Base-by-base conservation (phyloP, 1,284 basidiomycete genomes). In the Apiotrichum brassicae region DNA sequence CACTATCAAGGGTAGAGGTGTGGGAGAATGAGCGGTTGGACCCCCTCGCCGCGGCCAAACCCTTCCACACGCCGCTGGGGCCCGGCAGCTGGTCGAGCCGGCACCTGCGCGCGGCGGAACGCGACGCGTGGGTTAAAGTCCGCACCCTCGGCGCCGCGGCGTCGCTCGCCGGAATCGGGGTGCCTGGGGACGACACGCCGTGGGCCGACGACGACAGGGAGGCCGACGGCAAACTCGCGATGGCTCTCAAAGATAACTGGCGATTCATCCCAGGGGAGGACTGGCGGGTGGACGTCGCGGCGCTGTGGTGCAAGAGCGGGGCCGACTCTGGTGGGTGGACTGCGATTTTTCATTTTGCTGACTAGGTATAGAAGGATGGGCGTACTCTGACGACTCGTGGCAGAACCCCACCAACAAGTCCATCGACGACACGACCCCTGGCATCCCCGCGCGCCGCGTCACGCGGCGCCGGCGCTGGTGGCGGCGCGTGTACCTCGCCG, bases 1-100 rank as follows among this genome's bases (percentile, higher is more conserved):
- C 54, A 7, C 61, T 72, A 9, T 30, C 55, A 0, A 56, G 62
- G 35, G 70, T 74, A 4, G 59, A 69, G 49, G 72, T 72, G 32
- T 72, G 65, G 64, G 72, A 74, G 56, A 72, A 72, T 46, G 68
- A 74, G 51, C 57, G 72, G 9, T 53, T 72, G 19, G 72, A 74
- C 45, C 66, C 71, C 3, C 46, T 56, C 13, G 39, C 63, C 2
- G 59, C 57, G 12, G 49, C 57, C 30, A 63, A 61, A 46, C 45
- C 48, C 12, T 30, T 32, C 3, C 35, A 39, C 0, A 22, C 43
- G 1, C 35, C 51, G 4, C 35, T 61, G 2, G 58, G 64, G 2
- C 34, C 52, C 22, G 54, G 59, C 9, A 43, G 56, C 4, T 72
- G 67, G 66, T 57, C 57, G 2, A 51, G 57, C 13, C 51, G 59